Conservation (phyloP, 495 filamentous ascomycete species). For the Neurospora sp. region DNA sequence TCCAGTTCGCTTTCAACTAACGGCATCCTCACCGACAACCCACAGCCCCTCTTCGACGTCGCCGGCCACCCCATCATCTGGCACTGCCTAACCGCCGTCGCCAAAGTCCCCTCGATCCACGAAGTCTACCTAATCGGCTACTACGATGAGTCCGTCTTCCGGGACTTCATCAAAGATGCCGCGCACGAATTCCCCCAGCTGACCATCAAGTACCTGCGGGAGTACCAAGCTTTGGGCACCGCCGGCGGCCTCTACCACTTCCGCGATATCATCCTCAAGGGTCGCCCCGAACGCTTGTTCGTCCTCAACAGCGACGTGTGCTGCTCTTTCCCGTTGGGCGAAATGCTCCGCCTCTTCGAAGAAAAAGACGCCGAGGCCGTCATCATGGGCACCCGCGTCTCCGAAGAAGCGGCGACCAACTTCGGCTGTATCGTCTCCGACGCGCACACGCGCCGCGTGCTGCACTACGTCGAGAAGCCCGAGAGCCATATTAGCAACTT, state of each 20-base stretch:
- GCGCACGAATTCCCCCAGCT: slow-evolving; percentile 77
- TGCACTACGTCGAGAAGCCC: slow-evolving; percentile 99
- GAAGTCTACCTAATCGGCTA: slow-evolving; percentile 98
- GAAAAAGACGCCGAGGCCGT: slow-evolving; percentile 96
- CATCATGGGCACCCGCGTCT: slow-evolving; percentile 86
- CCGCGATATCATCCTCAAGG: slow-evolving; percentile 97
- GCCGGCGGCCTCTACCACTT: slow-evolving; percentile 98
- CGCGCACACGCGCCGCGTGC: slow-evolving; percentile 84
- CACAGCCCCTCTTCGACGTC: slow-evolving; percentile 93
- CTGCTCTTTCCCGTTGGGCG: slow-evolving; percentile 93
- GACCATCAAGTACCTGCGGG: slow-evolving; percentile 87
- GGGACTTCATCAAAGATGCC: slow-evolving; percentile 92
- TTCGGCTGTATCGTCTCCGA: slow-evolving; percentile 98
- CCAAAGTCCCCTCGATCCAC: slow-evolving; percentile 83
- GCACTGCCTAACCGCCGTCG: slow-evolving; percentile 88
- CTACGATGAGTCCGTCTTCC: slow-evolving; percentile 95
- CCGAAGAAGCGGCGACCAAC: slow-evolving; percentile 85
- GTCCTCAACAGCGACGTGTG: slow-evolving; percentile 98
- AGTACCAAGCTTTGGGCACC: slow-evolving; percentile 94
- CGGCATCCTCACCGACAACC: not conserved
- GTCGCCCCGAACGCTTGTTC: slow-evolving; percentile 86
- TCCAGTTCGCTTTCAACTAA: no score
- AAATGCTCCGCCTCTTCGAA: slow-evolving; percentile 90
- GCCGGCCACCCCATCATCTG: slow-evolving; percentile 97
- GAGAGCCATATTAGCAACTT: slow-evolving; percentile 97